Base-by-base conservation (phyloP, 1,284 basidiomycete genomes). In the Stereum hirsutum region DNA sequence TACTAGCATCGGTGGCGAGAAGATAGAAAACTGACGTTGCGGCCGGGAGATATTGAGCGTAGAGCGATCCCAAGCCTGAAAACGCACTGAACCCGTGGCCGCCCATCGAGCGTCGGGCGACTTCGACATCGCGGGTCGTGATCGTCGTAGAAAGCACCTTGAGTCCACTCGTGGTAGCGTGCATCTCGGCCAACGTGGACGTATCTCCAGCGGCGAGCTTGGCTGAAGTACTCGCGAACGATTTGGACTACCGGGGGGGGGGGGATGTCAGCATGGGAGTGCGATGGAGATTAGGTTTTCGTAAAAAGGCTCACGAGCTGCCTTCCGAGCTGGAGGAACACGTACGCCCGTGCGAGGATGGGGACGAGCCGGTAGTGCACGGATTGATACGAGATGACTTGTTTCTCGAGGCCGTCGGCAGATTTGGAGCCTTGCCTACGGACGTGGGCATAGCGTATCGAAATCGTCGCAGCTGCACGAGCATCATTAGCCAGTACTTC, bases 41-140 rank as follows among this genome's bases (percentile, higher is more conserved):
- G 54, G 69, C 68, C 6, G 84, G 83, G 4, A 86, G 59, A 49
- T 76, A 76, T 51, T 80, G 72, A 2, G 77, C 79, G 50, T 83
- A 86, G 4, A 82, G 49, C 24, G 67, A 61, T 2, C 82, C 83
- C 2, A 88, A 60, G 4, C 83, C 85, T 1, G 79, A 66, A 50
- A 81, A 85, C 1, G 69, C 73, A 49, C 79, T 81, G 59, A 75
- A 89, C 0, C 86, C 87, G 57, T 90, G 86, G 3, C 87, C 86
- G 41, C 86, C 86, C 68, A 87, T 75, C 0, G 81, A 74, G 8
- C 83, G 70, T 10, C 87, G 72, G 6, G 80, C 77, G 5, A 66
- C 73, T 57, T 89, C 86, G 15, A 87, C 57, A 47, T 81, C 81
- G 25, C 72, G 71, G 6, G 79, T 68, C 3, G 69, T 64, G 20